Base-by-base conservation (phyloP, 2,329 filamentous ascomycete species). In the Pseudogymnoascus sp. region DNA sequence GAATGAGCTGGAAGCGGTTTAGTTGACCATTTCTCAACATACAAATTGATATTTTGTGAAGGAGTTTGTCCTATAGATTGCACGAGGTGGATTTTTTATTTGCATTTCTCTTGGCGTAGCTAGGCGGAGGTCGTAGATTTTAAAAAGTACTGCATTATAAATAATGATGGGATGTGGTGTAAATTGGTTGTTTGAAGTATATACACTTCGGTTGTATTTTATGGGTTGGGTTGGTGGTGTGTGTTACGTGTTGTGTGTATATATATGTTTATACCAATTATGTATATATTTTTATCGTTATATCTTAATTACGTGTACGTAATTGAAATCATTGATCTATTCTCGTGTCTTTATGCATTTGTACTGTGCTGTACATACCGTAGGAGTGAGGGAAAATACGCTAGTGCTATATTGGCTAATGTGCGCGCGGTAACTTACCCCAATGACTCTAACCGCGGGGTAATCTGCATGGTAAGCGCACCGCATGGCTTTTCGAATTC, bases 91-190 rank as follows among this genome's bases (percentile, higher is more conserved):
- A 33, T 56, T 56, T 31, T 56, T 56, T 56, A 56, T 56, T 56
- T 56, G 50, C 50, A 35, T 56, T 21, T 56, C 47, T 31, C 50
- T 35, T 56, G 50, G 50, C 50, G 50, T 56, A 56, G 50, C 50
- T 56, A 56, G 50, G 50, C 16, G 50, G 50, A 56, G 50, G 50
- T 56, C 29, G 50, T 56, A 56, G 50, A 56, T 56, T 56, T 35
- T 56, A 56, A 56, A 56, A 56, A 56, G 50, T 56, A 56, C 50
- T 33, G 50, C 50, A 56, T 56, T 56, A 35, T 56, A 56, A 33
- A 56, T 56, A 56, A 56, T 56, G 50, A 56, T 56, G 50, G 50
- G 50, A 56, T 33, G 50, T 56, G 50, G 50, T 56, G 50, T 56
- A 33, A 56, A 56, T 56, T 29, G 50, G 50, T 33, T 33, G 50